These are phyloP conservation scores for Umbelopsis ramanniana DNA, from an alignment of 192 early-diverging fungal genomes.

Conservation along the genomic window DNA sequence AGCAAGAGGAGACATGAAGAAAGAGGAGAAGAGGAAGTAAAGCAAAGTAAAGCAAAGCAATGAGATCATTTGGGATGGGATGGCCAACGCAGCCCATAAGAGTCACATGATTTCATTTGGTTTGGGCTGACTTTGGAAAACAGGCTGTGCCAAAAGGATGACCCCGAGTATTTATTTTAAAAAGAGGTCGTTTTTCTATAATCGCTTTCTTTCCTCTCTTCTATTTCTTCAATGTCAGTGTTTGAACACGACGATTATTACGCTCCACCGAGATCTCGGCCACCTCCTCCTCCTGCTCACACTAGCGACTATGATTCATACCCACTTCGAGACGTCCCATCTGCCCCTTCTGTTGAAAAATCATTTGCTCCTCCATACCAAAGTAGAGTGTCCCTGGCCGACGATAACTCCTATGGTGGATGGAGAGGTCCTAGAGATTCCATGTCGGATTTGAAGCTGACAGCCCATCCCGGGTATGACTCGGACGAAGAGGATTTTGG, in stretches of 20 bases:
- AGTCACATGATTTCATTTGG: too few relatives aligned
- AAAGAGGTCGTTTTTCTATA: background rate
- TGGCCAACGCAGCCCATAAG: too few relatives aligned
- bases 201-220: slow-evolving; percentile 15
- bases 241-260: slow-evolving; percentile 23
- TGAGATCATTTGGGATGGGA: too few relatives aligned
- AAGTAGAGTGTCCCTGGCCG: background rate
- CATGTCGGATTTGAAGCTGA: slow-evolving; percentile 24
- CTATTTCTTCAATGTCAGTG: slow-evolving; percentile 11
- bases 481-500: slow-evolving; percentile 4
- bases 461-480: background rate
- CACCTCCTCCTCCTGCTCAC: background rate
- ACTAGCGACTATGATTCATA: slow-evolving; percentile 2
- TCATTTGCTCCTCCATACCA: slow-evolving; percentile 6
- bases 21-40: background rate
- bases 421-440: slow-evolving; percentile 14
- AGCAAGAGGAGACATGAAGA: background rate
- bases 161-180: background rate
- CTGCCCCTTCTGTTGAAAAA: background rate
- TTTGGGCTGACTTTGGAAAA: too few relatives aligned
- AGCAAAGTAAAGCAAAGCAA: background rate
- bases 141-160: background rate
- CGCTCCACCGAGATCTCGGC: slow-evolving; percentile 1
- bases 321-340: background rate
- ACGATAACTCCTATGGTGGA: slow-evolving; percentile 8